Percentiles rank a stretch among this genome's conserved stretches.
phyloP scores from a whole-genome alignment of 495 filamentous ascomycete genomes.

The Hypoxylon crocopeplum region DNA sequence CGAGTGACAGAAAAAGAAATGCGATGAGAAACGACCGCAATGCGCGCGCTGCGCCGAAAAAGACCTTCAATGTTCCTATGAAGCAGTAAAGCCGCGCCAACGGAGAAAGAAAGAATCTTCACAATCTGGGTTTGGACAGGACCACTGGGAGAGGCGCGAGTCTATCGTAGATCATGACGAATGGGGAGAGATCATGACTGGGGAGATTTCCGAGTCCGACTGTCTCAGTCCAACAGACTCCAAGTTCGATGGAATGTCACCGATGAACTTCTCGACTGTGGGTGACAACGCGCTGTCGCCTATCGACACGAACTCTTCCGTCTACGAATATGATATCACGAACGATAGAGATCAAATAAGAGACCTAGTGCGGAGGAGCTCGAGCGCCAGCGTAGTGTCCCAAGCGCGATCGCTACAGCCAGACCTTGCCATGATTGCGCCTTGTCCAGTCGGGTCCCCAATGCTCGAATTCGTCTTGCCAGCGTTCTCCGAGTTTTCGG shows the following conservation, averaged over 20 bases:
- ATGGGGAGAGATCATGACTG: constrained; percentile 17
- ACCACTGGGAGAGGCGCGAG: background rate
- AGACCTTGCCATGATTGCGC: constrained; percentile 56
- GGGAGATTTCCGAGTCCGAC: constrained; percentile 31
- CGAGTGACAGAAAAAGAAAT: constrained; percentile 65
- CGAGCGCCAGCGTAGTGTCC: constrained; percentile 23
- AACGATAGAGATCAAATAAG: constrained; percentile 13
- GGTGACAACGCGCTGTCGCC: constrained; percentile 18
- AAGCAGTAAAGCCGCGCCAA: constrained; percentile 63
- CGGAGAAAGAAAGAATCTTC: constrained; percentile 52
- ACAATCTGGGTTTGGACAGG: constrained; percentile 9
- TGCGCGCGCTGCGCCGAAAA: constrained; percentile 65
- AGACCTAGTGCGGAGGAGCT: constrained; percentile 25
- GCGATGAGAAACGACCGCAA: constrained; percentile 64
- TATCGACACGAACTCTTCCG: constrained; percentile 8
- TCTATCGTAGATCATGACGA: constrained; percentile 6
- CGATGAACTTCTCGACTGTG: constrained; percentile 17
- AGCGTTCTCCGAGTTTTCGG: constrained; percentile 61
- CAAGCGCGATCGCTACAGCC: constrained; percentile 42
- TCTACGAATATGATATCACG: constrained; percentile 18
- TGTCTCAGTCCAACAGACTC: constrained; percentile 40
- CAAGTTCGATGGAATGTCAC: constrained; percentile 29
- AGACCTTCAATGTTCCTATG: constrained; percentile 61
- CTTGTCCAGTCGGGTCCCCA: constrained; percentile 54
- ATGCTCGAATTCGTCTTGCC: constrained; percentile 59